Evolutionary conservation across 441 rosid genomes (phyloP), one percentile per base, ranked within the genome.

Genomic region (Mallotus repandus): DNA sequence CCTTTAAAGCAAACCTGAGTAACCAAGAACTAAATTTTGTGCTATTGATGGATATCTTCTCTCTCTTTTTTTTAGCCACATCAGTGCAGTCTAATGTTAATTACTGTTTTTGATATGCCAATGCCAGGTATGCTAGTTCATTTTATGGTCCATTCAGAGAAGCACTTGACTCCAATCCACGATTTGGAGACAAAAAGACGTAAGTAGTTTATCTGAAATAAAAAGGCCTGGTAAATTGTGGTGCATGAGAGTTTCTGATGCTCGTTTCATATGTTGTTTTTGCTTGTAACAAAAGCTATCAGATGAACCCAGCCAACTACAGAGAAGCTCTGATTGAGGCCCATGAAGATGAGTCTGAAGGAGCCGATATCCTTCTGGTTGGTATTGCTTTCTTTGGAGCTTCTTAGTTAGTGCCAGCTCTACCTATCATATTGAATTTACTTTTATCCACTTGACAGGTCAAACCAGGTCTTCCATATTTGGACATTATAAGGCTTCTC

Each of bases 181-280:
- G 98, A 55, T 95, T 90, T 77, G 99, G 98, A 66, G 98, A 93
- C 80, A 95, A 95, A 78, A 95, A 91, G 78, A 93, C 98, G 98
- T 95, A 86, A 57, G 79, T 66, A 53, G 54, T 65, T 69, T 25
- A 48, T 71, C n/a, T 56, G 11, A 25, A 48, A 12, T 49, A 11
- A 63, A 38, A 80, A 57, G 14, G 18, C 13, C 53, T 54, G 63
- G 35, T 76, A 57, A 58, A 55, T 54, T 73, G 64, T 72, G 32
- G 22, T 64, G 10, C 35, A 13, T 14, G 53, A 0, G 55, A 55
- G 13, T 64, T 68, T 68, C 38, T 66, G 43, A 15, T 56, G 48
- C 76, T 70, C 12, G 45, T 76, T 45, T 65, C 61, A 59, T 35
- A 59, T 66, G 22, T 82, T 78, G 43, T 60, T 57, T 49, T 89